phyloP scores from a whole-genome alignment of 2,329 filamentous ascomycete genomes.

The Trichoderma endophyticum region DNA sequence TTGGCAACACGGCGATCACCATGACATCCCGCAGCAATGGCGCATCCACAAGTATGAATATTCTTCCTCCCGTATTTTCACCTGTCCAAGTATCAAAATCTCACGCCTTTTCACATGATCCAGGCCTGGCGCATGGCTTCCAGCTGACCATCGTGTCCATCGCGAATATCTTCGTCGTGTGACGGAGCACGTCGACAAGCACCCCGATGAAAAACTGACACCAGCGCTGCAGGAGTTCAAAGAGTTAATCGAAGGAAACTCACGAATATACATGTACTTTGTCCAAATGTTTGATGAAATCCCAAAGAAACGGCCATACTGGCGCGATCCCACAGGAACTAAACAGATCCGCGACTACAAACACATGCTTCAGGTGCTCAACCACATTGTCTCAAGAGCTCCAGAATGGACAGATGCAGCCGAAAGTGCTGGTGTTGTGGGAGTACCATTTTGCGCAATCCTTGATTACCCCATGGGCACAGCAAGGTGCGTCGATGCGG shows the following conservation, averaged over 20 bases:
- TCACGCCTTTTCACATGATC: not conserved
- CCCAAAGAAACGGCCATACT: constrained; percentile 52
- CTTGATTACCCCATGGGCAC: constrained; percentile 58
- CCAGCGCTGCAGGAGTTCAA: constrained; percentile 64
- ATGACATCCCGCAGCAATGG: constrained; percentile 49
- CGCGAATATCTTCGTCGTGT: constrained; percentile 59
- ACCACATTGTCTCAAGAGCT: constrained; percentile 53
- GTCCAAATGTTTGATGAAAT: constrained; percentile 60
- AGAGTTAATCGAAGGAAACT: constrained; percentile 60
- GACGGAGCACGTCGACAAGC: constrained; percentile 52
- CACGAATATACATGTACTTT: constrained; percentile 65
- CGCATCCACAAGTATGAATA: constrained; percentile 43
- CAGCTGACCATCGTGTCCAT: constrained; percentile 59
- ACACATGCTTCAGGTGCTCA: constrained; percentile 65
- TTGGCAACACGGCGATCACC: constrained; percentile 48
- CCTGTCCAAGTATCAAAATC: not conserved
- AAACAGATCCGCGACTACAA: constrained; percentile 62
- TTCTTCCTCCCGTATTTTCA: not conserved
- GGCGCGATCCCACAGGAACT: constrained; percentile 57
- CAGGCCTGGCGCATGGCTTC: constrained; percentile 60
- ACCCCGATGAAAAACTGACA: constrained; percentile 47
- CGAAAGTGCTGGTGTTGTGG: constrained; percentile 50
- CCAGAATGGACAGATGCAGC: constrained; percentile 54
- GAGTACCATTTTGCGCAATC: constrained; percentile 51
- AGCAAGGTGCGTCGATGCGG: constrained; percentile 37